phyloP scores from a whole-genome alignment of 805 yeast genomes.

The Deakozyma indianensis region DNA sequence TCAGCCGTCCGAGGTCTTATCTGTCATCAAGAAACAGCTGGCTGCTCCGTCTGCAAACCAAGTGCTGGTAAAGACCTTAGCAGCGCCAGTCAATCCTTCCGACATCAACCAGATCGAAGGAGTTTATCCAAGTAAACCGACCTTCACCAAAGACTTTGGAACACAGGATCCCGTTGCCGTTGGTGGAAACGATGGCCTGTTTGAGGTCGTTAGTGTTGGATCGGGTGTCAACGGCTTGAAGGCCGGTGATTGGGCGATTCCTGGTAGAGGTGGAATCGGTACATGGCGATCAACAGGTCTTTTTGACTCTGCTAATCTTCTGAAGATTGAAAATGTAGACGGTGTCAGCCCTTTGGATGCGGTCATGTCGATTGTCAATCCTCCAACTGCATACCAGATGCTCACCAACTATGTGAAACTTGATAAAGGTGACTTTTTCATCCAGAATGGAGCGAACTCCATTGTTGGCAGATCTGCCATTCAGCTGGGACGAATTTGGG shows the following conservation, averaged over 20 bases:
- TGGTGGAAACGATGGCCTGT: slow-evolving; percentile 90
- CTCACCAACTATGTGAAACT: slow-evolving; percentile 53
- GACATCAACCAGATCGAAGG: slow-evolving; percentile 81
- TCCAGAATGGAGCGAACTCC: slow-evolving; percentile 93
- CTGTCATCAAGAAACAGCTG: slow-evolving; percentile 23
- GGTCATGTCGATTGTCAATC: slow-evolving; percentile 85
- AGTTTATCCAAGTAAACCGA: slow-evolving; percentile 69
- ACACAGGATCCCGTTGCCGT: slow-evolving; percentile 57
- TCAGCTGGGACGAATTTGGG: slow-evolving; percentile 69
- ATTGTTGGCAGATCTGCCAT: slow-evolving; percentile 88
- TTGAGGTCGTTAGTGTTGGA: slow-evolving; percentile 69
- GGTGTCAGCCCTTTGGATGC: slow-evolving; percentile 32
- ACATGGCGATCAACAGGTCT: slow-evolving; percentile 84
- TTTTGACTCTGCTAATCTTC: slow-evolving; percentile 36
- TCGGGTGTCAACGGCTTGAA: slow-evolving; percentile 30
- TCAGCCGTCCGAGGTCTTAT: slow-evolving; percentile 25
- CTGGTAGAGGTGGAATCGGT: slow-evolving; percentile 64
- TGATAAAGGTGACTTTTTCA: slow-evolving; percentile 67
- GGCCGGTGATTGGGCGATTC: slow-evolving; percentile 82
- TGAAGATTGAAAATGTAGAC: slow-evolving; percentile 38
- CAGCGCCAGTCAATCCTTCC: slow-evolving; percentile 82
- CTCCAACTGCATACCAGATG: slow-evolving; percentile 84
- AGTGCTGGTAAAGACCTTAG: slow-evolving; percentile 53
- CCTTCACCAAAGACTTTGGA: slow-evolving; percentile 30
- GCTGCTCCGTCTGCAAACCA: slow-evolving; percentile 21